Percentiles rank a stretch among this genome's conserved stretches.
phyloP scores from a whole-genome alignment of 1,284 basidiomycete genomes.

The Pholiota adiposa region DNA sequence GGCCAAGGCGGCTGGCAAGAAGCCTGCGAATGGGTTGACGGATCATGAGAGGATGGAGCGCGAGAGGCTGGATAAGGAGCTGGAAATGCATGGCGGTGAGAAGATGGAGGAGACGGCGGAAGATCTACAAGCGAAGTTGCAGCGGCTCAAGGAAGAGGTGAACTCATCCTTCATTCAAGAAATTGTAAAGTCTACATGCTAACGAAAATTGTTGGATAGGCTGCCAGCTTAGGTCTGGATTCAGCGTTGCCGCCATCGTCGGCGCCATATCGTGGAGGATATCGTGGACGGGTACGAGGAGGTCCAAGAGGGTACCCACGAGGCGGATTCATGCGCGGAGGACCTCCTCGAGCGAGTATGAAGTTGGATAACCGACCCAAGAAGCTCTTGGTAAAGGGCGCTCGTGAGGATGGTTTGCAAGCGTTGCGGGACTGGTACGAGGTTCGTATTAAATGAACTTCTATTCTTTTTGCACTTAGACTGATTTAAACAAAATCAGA shows the following conservation, averaged over 20 bases:
- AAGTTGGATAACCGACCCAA: constrained; percentile 91
- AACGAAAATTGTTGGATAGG: constrained; percentile 43
- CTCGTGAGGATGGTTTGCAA: constrained; percentile 55
- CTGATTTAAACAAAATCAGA: constrained; percentile 39
- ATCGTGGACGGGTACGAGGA: constrained; percentile 75
- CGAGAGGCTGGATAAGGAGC: constrained; percentile 76
- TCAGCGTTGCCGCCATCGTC: constrained; percentile 47
- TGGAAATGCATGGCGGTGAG: constrained; percentile 59
- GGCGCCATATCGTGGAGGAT: constrained; percentile 54
- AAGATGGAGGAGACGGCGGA: constrained; percentile 58
- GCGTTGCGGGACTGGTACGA: constrained; percentile 84
- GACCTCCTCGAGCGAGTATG: constrained; percentile 70
- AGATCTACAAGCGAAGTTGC: constrained; percentile 79
- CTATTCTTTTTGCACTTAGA: not conserved
- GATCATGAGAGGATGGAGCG: constrained; percentile 55
- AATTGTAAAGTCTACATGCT: not conserved
- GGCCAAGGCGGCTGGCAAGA: constrained; percentile 22
- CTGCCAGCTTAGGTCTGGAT: constrained; percentile 78
- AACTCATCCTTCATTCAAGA: constrained; percentile 21
- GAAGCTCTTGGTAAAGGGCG: constrained; percentile 77
- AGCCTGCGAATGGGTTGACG: constrained; percentile 37
- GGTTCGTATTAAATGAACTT: constrained; percentile 43
- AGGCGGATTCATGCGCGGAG: constrained; percentile 63
- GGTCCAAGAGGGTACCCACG: constrained; percentile 61
- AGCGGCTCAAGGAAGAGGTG: constrained; percentile 84